These are phyloP conservation scores for Takakia lepidozioides DNA, from an alignment of 225 moss, liverwort and hornwort genomes.

Conservation along the genomic window DNA sequence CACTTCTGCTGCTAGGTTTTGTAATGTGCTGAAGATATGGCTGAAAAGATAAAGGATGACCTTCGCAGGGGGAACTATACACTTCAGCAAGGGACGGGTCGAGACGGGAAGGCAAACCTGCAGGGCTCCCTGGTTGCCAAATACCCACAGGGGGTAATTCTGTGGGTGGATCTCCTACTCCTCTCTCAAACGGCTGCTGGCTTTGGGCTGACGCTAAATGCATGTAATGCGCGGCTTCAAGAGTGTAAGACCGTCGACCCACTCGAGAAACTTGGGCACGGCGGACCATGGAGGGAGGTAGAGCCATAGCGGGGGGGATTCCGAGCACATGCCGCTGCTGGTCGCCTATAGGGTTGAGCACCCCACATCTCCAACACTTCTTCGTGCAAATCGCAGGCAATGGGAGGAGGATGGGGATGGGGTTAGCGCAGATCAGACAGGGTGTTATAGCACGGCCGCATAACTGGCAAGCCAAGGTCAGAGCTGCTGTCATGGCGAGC, in stretches of 20 bases:
- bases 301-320: conserved; percentile 24
- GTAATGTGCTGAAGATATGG: conserved; percentile 30
- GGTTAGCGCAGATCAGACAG: conserved; percentile 25
- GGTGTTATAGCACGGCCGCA: conserved; percentile 28
- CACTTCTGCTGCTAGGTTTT: too few relatives aligned
- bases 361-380: conserved; percentile 31
- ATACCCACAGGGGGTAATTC: not conserved
- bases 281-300: conserved; percentile 30
- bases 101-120: conserved; percentile 1
- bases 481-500: conserved; percentile 28
- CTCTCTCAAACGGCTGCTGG: conserved; percentile 9
- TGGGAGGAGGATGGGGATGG: conserved; percentile 7
- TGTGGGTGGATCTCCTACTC: too few relatives aligned
- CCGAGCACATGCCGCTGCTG: conserved; percentile 23
- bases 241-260: conserved; percentile 29
- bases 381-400: not conserved
- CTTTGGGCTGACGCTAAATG: conserved; percentile 13
- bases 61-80: conserved; percentile 25
- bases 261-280: conserved; percentile 36
- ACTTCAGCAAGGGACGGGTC: conserved; percentile 23
- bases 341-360: conserved; percentile 28
- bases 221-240: conserved; percentile 33
- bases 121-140: conserved; percentile 1
- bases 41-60: conserved; percentile 24
- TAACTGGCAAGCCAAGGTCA: conserved; percentile 25